Evolutionary conservation across 148 eudicot genomes (phyloP), one percentile per base, ranked within the genome.

Genomic region (Amaranthus palmeri): DNA sequence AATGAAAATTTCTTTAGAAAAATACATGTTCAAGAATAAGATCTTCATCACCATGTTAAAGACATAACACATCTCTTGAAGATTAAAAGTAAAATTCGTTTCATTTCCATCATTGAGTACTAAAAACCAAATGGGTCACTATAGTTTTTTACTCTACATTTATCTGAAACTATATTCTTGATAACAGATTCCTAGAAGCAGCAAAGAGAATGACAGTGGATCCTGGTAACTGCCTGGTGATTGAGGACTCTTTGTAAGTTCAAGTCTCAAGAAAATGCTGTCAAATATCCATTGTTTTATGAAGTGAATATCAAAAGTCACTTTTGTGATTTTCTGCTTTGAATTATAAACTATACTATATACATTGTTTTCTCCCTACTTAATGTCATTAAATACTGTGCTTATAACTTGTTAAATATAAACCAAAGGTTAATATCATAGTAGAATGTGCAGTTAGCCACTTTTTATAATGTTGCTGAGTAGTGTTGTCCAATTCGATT

Each of bases 191-290:
- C 79, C 85, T 90, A 51, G 98, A 93, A 78, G 93, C 95, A 77
- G 96, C 98, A 77, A 90, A 72, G 56, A 79, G 80, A 84, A 78
- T 90, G 88, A 83, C 88, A 14, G 79, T 86, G 42, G 87, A 88
- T 74, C 73, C 96, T 57, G 58, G 54, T 69, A 43, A 75, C 67
- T 93, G 96, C 86, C 77, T 93, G 13, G 98, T 93, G 74, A 82
- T 93, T 65, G 98, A 93, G 77, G 98, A 93, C 67, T 90, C 98
- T 56, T 54, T 88, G 98, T 90, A 88, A 87, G 96, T 84, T 46
- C 5, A 64, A 49, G 40, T 52, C 9, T 58, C 13, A 43, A 17
- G 40, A 41, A 63, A 40, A 46, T 61, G 25, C 65, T 13, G 25
- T 48, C 4, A 13, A 42, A 36, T 50, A 17, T 13, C 11, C n/a